A percentile compares a stretch with the other conserved stretches of the same genome.
These are phyloP conservation scores for Globomyces sp. DNA, from an alignment of 371 early-diverging fungal genomes.

Conservation along the genomic window DNA sequence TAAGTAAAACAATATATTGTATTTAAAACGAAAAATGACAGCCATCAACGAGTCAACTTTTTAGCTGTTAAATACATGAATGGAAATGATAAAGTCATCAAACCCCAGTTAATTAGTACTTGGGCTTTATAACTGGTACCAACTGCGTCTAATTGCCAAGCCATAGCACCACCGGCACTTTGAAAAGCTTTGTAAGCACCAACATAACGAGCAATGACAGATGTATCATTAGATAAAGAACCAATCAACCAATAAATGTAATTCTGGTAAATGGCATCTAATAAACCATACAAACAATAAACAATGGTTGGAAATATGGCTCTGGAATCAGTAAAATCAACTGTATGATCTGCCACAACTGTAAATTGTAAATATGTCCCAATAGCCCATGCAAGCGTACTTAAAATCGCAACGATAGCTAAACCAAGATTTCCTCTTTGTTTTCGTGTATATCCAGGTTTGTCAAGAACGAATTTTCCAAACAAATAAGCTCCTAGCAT, in stretches of 20 bases:
- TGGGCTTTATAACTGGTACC: constrained; percentile 4
- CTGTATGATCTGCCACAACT: constrained; percentile 60
- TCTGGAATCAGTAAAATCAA: constrained; percentile 58
- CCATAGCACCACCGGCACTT: constrained; percentile 64
- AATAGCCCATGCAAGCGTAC: constrained; percentile 5
- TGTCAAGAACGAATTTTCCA: constrained; percentile 11
- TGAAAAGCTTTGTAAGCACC: constrained; percentile 86
- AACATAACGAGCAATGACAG: constrained; percentile 62
- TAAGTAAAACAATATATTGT: no score
- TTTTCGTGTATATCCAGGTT: not conserved
- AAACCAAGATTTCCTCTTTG: constrained; percentile 7
- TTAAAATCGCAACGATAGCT: not conserved
- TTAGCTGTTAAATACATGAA: not conserved
- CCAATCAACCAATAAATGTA: constrained; percentile 14
- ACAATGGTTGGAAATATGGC: not conserved
- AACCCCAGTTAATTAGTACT: not conserved
- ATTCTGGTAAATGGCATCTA: constrained; percentile 11
- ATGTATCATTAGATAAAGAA: constrained; percentile 23
- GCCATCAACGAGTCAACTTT: no score
- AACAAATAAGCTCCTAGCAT: constrained; percentile 10
- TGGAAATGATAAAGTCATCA: constrained; percentile 10
- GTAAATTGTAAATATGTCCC: constrained; percentile 1
- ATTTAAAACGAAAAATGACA: no score
- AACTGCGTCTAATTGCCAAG: constrained; percentile 32
- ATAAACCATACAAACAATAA: constrained; percentile 11